Evolutionary conservation across 352 stramenopile species (phyloP).

Genomic region (Globisporangium apiculatum): DNA sequence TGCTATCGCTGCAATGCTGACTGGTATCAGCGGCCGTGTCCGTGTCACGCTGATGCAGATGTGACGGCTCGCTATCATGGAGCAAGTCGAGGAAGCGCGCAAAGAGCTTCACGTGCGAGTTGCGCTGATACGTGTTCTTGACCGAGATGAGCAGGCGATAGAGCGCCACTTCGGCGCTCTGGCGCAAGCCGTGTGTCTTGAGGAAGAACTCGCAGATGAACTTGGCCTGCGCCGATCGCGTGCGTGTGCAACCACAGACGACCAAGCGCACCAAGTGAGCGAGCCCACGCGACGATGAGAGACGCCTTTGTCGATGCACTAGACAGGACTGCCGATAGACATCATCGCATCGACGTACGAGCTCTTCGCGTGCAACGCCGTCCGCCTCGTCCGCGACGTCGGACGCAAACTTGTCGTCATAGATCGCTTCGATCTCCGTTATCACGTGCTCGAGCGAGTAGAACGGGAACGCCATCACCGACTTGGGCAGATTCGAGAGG

Average conservation of each 20-base stretch:
- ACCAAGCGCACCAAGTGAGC: neutral
- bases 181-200: conserved; percentile 51
- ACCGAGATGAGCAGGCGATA: conserved; percentile 69
- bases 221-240: conserved; percentile 21
- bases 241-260: neutral
- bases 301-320: too few relatives aligned
- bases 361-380: conserved; percentile 46
- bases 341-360: conserved; percentile 15
- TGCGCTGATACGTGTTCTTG: conserved; percentile 40
- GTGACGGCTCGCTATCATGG: neutral
- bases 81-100: conserved; percentile 54
- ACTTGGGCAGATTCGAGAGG: conserved; percentile 67
- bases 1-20: neutral
- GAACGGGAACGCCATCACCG: conserved; percentile 61
- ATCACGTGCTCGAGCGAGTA: conserved; percentile 45
- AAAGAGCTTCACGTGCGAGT: conserved; percentile 59
- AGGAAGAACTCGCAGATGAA: conserved; percentile 75
- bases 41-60: too few relatives aligned
- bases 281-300: neutral
- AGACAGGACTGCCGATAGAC: too few relatives aligned
- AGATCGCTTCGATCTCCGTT: conserved; percentile 59
- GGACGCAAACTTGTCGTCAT: conserved; percentile 66
- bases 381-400: conserved; percentile 53
- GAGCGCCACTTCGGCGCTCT: conserved; percentile 55
- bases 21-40: neutral